Evolutionary conservation across 2,329 filamentous ascomycete genomes (phyloP).

Genomic region (Phialophora macrospora): DNA sequence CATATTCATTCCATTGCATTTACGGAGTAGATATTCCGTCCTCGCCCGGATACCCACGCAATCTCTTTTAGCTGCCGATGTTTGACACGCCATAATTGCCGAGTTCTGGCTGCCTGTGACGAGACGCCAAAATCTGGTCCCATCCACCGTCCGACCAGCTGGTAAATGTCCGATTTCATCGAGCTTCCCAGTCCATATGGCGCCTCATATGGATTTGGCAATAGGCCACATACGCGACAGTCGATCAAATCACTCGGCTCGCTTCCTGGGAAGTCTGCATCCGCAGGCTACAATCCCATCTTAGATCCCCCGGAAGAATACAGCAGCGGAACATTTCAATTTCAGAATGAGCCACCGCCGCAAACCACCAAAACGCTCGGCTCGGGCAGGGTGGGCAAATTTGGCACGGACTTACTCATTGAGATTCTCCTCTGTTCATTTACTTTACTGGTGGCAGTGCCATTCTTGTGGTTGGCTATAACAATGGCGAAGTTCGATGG

Average conservation of each 20-base stretch:
- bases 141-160: background rate
- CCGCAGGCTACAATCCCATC: background rate
- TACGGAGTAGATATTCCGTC: background rate
- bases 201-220: background rate
- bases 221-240: background rate
- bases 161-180: background rate
- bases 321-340: background rate
- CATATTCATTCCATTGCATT: background rate
- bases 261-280: background rate
- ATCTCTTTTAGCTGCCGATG: background rate
- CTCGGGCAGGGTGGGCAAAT: constrained; percentile 24
- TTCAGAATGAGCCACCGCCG: background rate
- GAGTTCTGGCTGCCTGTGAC: background rate
- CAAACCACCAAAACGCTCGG: background rate
- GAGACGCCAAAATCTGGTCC: background rate
- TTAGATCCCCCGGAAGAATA: background rate
- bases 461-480: constrained; percentile 29
- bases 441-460: constrained; percentile 19
- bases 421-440: constrained; percentile 27
- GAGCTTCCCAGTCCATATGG: background rate
- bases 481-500: constrained; percentile 19
- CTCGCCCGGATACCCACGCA: background rate
- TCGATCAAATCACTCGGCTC: background rate
- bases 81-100: background rate
- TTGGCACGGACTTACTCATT: constrained; percentile 27